phyloP scores from a whole-genome alignment of 192 early-diverging fungal species.

The Podila minutissima region DNA sequence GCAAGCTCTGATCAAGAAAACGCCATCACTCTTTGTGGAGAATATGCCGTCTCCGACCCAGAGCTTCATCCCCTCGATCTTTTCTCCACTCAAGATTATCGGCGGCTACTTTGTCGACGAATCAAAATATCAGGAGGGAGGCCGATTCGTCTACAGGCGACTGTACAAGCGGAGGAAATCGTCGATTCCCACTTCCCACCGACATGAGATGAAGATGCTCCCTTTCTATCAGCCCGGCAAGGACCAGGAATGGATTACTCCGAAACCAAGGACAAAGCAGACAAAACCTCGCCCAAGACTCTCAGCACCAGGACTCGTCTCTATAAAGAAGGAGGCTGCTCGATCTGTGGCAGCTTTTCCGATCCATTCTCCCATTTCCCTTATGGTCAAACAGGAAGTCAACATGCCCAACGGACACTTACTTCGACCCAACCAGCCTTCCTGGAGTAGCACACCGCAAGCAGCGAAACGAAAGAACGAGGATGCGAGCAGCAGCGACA shows the following conservation, averaged over 20 bases:
- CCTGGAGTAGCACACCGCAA: conserved; percentile 19
- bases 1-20: conserved; percentile 5
- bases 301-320: background rate
- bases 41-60: conserved; percentile 24
- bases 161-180: conserved; percentile 34
- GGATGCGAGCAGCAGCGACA: conserved; percentile 13
- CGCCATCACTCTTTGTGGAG: conserved; percentile 30
- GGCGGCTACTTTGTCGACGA: conserved; percentile 41
- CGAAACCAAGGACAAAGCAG: conserved; percentile 11
- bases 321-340: background rate
- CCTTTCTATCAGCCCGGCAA: conserved; percentile 49
- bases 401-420: too few relatives aligned
- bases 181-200: background rate
- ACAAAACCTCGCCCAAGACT: conserved; percentile 5
- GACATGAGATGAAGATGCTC: conserved; percentile 21
- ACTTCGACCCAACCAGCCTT: background rate
- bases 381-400: too few relatives aligned
- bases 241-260: conserved; percentile 41
- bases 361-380: background rate
- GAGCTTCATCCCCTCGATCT: conserved; percentile 48
- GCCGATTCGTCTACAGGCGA: conserved; percentile 31
- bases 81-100: conserved; percentile 40
- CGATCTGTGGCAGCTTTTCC: background rate
- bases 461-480: conserved; percentile 3
- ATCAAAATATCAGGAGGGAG: conserved; percentile 43